phyloP scores from a whole-genome alignment of 2,329 filamentous ascomycete genomes.

The Septoria linicola region DNA sequence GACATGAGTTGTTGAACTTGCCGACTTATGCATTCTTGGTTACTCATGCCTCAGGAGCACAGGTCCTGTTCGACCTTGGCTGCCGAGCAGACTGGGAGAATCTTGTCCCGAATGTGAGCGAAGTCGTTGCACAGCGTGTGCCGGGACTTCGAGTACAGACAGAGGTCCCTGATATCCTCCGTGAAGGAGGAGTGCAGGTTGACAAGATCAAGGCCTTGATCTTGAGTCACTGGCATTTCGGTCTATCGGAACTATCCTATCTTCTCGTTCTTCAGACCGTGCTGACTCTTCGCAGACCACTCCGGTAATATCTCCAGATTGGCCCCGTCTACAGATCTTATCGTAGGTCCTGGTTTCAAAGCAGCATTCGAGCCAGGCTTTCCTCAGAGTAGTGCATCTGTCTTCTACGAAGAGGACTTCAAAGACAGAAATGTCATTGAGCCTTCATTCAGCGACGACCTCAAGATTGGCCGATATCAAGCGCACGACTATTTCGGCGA shows the following conservation, averaged over 20 bases:
- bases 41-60: conserved; percentile 30
- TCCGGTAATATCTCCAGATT: conserved; percentile 53
- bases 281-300: conserved; percentile 36
- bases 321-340: conserved; percentile 46
- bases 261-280: too few species aligned
- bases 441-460: conserved; percentile 23
- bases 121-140: conserved; percentile 19
- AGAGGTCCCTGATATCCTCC: conserved; percentile 38
- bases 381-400: conserved; percentile 37
- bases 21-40: conserved; percentile 24
- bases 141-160: conserved; percentile 30
- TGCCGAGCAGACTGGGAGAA: conserved; percentile 45
- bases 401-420: conserved; percentile 25
- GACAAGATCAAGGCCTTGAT: conserved; percentile 42
- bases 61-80: conserved; percentile 46
- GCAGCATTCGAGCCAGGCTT: conserved; percentile 49
- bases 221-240: conserved; percentile 44
- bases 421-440: conserved; percentile 24
- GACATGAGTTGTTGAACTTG: conserved; percentile 24
- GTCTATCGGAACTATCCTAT: too few species aligned
- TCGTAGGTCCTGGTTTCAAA: conserved; percentile 56
- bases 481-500: conserved; percentile 47
- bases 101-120: conserved; percentile 29
- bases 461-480: conserved; percentile 42
- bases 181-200: conserved; percentile 36